These are phyloP conservation scores for Eucalyptus paniculata DNA, from an alignment of 345 rosid species.

Conservation along the genomic window DNA sequence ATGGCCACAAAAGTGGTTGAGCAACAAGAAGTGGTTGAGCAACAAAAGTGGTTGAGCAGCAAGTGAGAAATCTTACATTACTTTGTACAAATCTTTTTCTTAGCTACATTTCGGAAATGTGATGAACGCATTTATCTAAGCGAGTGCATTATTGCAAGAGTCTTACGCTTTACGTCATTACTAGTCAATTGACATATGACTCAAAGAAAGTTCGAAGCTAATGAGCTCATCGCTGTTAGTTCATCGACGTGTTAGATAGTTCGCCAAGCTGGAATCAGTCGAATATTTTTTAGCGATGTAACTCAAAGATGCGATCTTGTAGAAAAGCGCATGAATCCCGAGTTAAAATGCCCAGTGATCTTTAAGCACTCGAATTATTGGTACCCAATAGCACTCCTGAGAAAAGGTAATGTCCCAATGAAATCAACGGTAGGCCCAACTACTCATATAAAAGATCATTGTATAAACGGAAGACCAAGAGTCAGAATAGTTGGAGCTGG, in stretches of 20 bases:
- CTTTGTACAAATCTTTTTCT: background rate
- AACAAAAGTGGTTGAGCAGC: background rate
- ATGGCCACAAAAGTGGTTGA: background rate
- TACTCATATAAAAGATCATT: background rate
- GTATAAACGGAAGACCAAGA: background rate
- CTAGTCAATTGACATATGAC: background rate
- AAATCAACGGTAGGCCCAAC: background rate
- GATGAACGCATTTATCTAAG: background rate
- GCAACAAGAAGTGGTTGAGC: too few relatives aligned
- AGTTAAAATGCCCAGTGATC: background rate
- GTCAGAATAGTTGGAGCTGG: background rate
- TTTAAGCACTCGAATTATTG: background rate
- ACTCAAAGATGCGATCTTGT: background rate
- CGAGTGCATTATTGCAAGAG: background rate
- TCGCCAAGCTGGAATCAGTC: background rate
- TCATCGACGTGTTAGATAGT: background rate
- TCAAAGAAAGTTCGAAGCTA: background rate
- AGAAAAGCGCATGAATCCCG: background rate
- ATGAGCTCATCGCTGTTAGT: background rate
- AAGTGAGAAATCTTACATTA: background rate
- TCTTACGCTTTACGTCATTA: background rate
- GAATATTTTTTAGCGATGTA: rapidly evolving
- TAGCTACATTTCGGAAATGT: background rate
- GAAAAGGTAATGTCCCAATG: background rate
- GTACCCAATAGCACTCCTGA: background rate